Conservation (phyloP, 2,329 filamentous ascomycete species). For the Seiridium cupressi region DNA sequence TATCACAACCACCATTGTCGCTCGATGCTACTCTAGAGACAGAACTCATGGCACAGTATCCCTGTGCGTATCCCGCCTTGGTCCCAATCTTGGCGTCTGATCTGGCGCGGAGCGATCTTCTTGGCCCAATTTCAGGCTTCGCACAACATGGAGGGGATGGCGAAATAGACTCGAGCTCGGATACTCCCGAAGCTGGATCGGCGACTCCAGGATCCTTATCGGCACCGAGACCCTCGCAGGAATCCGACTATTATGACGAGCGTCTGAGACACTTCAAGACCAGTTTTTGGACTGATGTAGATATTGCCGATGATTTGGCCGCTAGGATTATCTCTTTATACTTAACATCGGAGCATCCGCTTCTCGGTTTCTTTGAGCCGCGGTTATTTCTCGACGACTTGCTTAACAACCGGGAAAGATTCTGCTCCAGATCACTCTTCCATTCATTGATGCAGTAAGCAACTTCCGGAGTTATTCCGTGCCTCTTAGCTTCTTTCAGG, state of each 20-base stretch:
- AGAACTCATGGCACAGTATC: neutral
- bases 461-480: too few species aligned
- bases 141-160: neutral
- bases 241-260: slow-evolving; percentile 22
- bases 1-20: neutral
- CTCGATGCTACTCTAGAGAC: neutral
- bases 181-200: neutral
- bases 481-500: too few species aligned
- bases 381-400: slow-evolving; percentile 32
- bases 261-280: slow-evolving; percentile 27
- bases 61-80: neutral
- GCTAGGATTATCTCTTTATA: slow-evolving; percentile 33
- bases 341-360: slow-evolving; percentile 34
- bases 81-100: neutral
- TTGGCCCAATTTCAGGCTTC: neutral
- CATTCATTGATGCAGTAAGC: slow-evolving; percentile 27
- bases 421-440: slow-evolving; percentile 34
- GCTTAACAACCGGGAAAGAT: slow-evolving; percentile 15
- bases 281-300: slow-evolving; percentile 31
- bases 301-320: slow-evolving; percentile 26
- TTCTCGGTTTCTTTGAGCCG: slow-evolving; percentile 34
- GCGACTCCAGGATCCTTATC: neutral
- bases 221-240: neutral
- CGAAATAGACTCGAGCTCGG: neutral
- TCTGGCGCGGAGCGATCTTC: neutral